phyloP scores from a whole-genome alignment of 129 eudicot genomes.

The Pulicaria dysenterica region DNA sequence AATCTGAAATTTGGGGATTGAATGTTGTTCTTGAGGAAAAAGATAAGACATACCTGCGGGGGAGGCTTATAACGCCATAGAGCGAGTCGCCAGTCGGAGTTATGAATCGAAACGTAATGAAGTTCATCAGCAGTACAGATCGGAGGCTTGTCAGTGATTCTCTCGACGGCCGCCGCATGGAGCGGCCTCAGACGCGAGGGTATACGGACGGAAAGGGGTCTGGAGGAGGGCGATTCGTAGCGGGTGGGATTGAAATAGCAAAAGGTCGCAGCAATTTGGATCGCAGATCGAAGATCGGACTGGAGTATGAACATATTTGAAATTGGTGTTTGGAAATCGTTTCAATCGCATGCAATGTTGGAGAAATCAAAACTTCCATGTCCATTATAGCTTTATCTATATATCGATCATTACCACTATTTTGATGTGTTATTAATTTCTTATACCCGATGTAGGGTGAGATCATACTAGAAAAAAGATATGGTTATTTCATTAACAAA shows the following conservation, averaged over 20 bases:
- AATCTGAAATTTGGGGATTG: neutral
- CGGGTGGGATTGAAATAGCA: constrained; percentile 39
- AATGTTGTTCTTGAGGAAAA: constrained; percentile 3
- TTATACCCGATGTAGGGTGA: neutral
- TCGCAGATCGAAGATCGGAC: constrained; percentile 50
- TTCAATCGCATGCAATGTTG: constrained; percentile 7
- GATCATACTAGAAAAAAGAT: neutral
- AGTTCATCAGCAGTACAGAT: constrained; percentile 85
- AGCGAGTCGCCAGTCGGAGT: constrained; percentile 77
- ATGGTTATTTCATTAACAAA: no score
- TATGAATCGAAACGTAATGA: constrained; percentile 63
- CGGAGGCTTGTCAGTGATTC: constrained; percentile 48
- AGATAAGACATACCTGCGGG: constrained; percentile 35
- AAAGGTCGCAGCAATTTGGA: constrained; percentile 46
- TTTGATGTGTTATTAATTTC: neutral
- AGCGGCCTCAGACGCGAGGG: constrained; percentile 28
- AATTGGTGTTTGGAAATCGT: neutral
- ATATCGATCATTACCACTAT: neutral
- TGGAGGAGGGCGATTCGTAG: constrained; percentile 26
- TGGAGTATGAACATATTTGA: constrained; percentile 39
- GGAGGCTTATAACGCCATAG: constrained; percentile 85
- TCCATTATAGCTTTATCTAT: constrained; percentile 1
- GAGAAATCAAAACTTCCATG: neutral
- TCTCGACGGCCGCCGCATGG: constrained; percentile 23
- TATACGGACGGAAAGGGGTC: constrained; percentile 33